phyloP scores from a whole-genome alignment of 2,329 filamentous ascomycete species.

The Exophiala viscosa region DNA sequence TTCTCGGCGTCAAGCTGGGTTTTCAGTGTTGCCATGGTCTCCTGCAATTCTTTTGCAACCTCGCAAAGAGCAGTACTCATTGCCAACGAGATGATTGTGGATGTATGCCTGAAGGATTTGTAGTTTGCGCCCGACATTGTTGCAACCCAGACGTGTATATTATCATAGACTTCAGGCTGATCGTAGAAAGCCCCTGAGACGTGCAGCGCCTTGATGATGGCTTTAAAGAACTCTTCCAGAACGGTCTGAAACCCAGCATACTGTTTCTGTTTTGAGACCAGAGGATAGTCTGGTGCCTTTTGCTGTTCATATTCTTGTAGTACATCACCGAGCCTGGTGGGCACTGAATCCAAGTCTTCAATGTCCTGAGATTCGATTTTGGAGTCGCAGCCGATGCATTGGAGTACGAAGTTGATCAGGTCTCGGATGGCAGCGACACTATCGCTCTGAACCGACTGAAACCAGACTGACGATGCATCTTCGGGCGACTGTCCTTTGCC shows the following conservation, averaged over 20 bases:
- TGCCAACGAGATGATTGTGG: constrained; percentile 76
- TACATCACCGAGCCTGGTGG: constrained; percentile 74
- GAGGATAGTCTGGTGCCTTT: constrained; percentile 84
- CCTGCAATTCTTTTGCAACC: constrained; percentile 66
- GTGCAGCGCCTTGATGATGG: constrained; percentile 73
- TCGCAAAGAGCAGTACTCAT: constrained; percentile 75
- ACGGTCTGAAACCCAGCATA: constrained; percentile 73
- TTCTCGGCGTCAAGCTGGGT: constrained; percentile 76
- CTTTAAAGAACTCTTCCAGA: constrained; percentile 73
- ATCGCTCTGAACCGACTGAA: constrained; percentile 54
- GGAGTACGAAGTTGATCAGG: constrained; percentile 60
- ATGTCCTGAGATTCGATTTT: constrained; percentile 79
- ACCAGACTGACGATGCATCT: constrained; percentile 56
- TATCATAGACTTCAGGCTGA: constrained; percentile 74
- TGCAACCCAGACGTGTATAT: constrained; percentile 82
- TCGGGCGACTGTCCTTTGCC: constrained; percentile 53
- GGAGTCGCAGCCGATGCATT: constrained; percentile 73
- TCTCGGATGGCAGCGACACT: constrained; percentile 55
- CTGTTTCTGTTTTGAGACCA: constrained; percentile 76
- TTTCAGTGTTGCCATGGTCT: constrained; percentile 69
- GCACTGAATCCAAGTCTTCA: constrained; percentile 81
- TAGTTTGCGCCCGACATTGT: constrained; percentile 85
- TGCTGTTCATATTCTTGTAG: constrained; percentile 81
- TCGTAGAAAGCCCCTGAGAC: constrained; percentile 78
- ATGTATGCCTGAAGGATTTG: constrained; percentile 89